Conservation (phyloP, 2,329 filamentous ascomycete species). For the Fusarium succisae region DNA sequence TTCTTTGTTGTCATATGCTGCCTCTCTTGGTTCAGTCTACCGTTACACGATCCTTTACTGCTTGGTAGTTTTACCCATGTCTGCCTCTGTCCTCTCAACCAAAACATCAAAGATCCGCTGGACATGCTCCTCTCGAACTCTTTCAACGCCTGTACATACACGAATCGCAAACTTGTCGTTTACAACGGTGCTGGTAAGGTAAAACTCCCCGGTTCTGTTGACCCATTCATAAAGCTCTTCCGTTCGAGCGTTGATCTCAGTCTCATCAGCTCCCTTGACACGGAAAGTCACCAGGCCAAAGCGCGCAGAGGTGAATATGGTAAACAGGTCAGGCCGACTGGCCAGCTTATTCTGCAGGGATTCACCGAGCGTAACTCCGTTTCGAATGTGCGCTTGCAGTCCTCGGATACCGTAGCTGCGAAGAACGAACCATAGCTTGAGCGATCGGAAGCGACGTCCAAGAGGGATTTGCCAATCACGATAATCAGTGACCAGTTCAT, state of each 20-base stretch:
- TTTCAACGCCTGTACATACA: constrained; percentile 76
- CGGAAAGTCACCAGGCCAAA: constrained; percentile 85
- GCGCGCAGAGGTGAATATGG: constrained; percentile 75
- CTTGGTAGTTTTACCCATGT: neutral
- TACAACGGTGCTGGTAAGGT: constrained; percentile 81
- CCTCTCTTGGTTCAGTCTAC: fast-evolving
- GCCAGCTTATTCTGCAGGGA: constrained; percentile 70
- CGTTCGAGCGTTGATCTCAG: constrained; percentile 73
- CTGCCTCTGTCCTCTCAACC: constrained; percentile 66
- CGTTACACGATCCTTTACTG: fast-evolving
- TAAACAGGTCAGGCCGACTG: constrained; percentile 74
- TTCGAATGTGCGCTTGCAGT: constrained; percentile 76
- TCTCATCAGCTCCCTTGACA: constrained; percentile 56
- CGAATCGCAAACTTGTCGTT: constrained; percentile 80
- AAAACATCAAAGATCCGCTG: constrained; percentile 78
- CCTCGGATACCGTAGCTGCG: constrained; percentile 82
- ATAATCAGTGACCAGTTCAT: constrained; percentile 90
- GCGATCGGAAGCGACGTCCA: constrained; percentile 83
- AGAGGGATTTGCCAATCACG: constrained; percentile 97
- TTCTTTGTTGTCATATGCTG: fast-evolving
- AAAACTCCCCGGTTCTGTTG: constrained; percentile 80
- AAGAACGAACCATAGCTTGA: constrained; percentile 97
- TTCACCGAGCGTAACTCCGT: constrained; percentile 74
- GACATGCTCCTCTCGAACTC: constrained; percentile 76
- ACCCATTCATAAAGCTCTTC: constrained; percentile 79